Base-by-base conservation (phyloP, 805 yeast species). In the Candida silvicultrix region DNA sequence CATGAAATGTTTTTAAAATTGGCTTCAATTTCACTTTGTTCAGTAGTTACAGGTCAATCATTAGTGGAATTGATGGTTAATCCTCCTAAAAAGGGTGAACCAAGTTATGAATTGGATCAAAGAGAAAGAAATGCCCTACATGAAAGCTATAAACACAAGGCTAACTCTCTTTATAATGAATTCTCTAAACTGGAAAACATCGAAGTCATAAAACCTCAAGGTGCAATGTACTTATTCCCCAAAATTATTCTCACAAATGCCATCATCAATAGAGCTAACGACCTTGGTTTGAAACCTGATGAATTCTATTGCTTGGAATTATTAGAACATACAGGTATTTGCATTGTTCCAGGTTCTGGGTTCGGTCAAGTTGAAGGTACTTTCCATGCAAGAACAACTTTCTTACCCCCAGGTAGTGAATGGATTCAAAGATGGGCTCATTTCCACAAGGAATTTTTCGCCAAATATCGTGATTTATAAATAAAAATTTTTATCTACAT, bases 211-310 rank as follows among this genome's bases (percentile, higher is more conserved):
- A 78, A 78, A 53, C 98, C 99, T 39, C 80, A 85, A 70, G 99
- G 99, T 54, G 97, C 99, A 38, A 92, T 94, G 99, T 94, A 94
- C 67, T 72, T 94, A 49, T 94, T 89, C 80, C 99, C 99, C 40
- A 75, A 71, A 52, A 68, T 94, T 48, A 64, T 77, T 31, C 69
- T 94, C 46, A 81, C 87, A 15, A 75, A 77, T 16, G 75, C 74
- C 53, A 89, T 89, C 14, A 70, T 79, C 42, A 71, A 70, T 23
- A 73, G 72, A 38, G 95, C 97, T 31, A 69, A 71, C 45, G 70
- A 73, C 45, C 59, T 63, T 28, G 80, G 78, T 21, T 61, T 79
- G 57, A 70, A 75, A 39, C 84, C 95, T 19, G 99, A 94, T 64
- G 97, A 86, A 63, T 80, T 85, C 52, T 94, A 94, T 70, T 90